These are phyloP conservation scores for Leccinellum luteum DNA, from an alignment of 768 basidiomycete species.

Conservation along the genomic window DNA sequence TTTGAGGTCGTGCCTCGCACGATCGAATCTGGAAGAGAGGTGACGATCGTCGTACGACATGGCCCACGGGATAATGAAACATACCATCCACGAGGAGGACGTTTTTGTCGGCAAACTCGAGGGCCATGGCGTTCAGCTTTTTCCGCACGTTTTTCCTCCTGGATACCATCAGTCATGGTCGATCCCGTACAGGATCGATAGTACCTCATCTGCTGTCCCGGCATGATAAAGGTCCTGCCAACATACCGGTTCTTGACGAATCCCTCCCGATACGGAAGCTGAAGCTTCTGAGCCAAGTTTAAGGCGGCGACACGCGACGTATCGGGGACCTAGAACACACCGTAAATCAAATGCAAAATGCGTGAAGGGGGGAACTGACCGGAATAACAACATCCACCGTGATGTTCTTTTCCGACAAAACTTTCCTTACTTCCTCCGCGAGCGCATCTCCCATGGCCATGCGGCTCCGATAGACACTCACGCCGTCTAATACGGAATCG, in stretches of 20 bases:
- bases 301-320: slow-evolving; percentile 95
- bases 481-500: slow-evolving; percentile 94
- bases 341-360: background rate
- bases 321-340: slow-evolving; percentile 74
- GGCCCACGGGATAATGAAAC: slow-evolving; percentile 11
- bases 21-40: slow-evolving; percentile 73
- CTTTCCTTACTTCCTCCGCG: slow-evolving; percentile 78
- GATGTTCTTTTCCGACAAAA: slow-evolving; percentile 65
- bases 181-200: background rate
- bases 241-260: slow-evolving; percentile 99
- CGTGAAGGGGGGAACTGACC: slow-evolving; percentile 35
- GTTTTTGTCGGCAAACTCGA: slow-evolving; percentile 90
- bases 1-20: slow-evolving; percentile 98
- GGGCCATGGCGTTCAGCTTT: slow-evolving; percentile 97
- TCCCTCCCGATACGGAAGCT: slow-evolving; percentile 93
- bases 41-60: background rate
- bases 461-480: slow-evolving; percentile 94
- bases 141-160: slow-evolving; percentile 92
- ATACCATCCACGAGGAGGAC: slow-evolving; percentile 94
- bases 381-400: slow-evolving; percentile 96
- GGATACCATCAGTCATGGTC: slow-evolving; percentile 4
- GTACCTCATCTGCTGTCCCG: slow-evolving; percentile 92
- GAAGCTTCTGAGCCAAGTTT: slow-evolving; percentile 87
- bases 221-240: slow-evolving; percentile 99
- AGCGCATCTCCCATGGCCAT: slow-evolving; percentile 99